Base-by-base conservation (phyloP, 208 protist genomes). In the Wallacemonas sp. region DNA sequence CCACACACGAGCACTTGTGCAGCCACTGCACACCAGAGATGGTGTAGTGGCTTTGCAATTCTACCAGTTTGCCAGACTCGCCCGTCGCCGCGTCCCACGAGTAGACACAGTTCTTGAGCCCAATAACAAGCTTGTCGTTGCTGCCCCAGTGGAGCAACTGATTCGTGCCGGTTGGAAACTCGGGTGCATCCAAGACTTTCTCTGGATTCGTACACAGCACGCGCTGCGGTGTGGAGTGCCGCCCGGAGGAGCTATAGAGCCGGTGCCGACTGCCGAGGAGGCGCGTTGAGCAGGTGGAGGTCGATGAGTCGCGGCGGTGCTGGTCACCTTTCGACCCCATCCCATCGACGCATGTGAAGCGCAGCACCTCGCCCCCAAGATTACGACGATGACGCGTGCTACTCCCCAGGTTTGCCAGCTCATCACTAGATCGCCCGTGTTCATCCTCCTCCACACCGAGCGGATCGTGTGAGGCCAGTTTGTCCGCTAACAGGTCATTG, bases 131-230 rank as follows among this genome's bases (percentile, higher is more conserved):
- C 72, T 81, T 80, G 63, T 95, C 90, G 68, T 95, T 92, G 34
- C 71, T 78, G 12, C 85, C 89, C 86, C 89, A 95, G 76, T 95
- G 78, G 34, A 95, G 76, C 27, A 92, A 78, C 68, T 95, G 86
- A 14, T 69, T 62, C 1, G 82, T 70, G 27, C 67, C 55, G 41
- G 68, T 31, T 11, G 83, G 81, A 62, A 94, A 91, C 62, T 91
- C 74, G 4, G 85, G 89, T 11, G 89, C 89, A 60, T 93, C 89
- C 28, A 95, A 72, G 4, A 92, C 84, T 21, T 85, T 74, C 53
- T 91, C 79, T 1, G 89, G 89, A 31, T 89, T 91, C 2, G 86
- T 82, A 72, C 75, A 82, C 49, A 91, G 74, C 24, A 88, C 71
- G 8, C 81, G 70, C n/a, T 44, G 12, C 17, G 62, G 30, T 19